phyloP scores from a whole-genome alignment of 73 alveolate species.

The Paramecium caudatum region DNA sequence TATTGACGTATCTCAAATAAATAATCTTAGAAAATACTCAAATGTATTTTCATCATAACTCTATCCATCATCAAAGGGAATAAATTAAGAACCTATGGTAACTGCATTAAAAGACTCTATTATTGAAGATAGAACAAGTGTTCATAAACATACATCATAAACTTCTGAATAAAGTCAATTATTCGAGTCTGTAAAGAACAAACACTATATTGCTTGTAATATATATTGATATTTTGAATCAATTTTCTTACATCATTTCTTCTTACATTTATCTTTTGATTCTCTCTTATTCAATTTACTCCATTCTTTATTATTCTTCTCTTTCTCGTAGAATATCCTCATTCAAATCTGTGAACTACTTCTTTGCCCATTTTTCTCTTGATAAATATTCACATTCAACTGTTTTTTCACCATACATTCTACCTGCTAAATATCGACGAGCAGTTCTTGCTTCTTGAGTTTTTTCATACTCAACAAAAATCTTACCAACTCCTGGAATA shows the following conservation, averaged over 20 bases:
- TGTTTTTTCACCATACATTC: slow-evolving; percentile 72
- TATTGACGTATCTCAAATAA: too few relatives aligned
- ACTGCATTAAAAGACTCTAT: too few relatives aligned
- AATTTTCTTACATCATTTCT: slow-evolving; percentile 39
- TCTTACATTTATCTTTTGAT: slow-evolving; percentile 49
- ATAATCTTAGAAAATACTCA: too few relatives aligned
- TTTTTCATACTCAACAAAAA: slow-evolving; percentile 73
- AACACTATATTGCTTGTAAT: too few relatives aligned
- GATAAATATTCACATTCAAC: slow-evolving; percentile 66
- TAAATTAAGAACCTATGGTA: too few relatives aligned
- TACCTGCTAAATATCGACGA: slow-evolving; percentile 72
- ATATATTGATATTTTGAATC: too few relatives aligned
- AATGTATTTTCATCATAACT: too few relatives aligned
- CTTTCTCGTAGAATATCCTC: slow-evolving; percentile 46
- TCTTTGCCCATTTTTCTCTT: slow-evolving; percentile 66
- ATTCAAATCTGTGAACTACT: slow-evolving; percentile 51
- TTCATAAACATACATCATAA: too few relatives aligned
- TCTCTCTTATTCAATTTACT: slow-evolving; percentile 33
- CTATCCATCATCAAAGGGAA: too few relatives aligned
- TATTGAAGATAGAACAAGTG: too few relatives aligned
- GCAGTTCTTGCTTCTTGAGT: slow-evolving; percentile 76
- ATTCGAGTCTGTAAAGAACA: too few relatives aligned
- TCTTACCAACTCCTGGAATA: slow-evolving; percentile 64
- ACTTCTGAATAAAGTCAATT: too few relatives aligned
- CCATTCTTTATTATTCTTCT: slow-evolving; percentile 60